These are phyloP conservation scores for Aschersonia sp. DNA, from an alignment of 2,329 filamentous ascomycete species.

Conservation along the genomic window DNA sequence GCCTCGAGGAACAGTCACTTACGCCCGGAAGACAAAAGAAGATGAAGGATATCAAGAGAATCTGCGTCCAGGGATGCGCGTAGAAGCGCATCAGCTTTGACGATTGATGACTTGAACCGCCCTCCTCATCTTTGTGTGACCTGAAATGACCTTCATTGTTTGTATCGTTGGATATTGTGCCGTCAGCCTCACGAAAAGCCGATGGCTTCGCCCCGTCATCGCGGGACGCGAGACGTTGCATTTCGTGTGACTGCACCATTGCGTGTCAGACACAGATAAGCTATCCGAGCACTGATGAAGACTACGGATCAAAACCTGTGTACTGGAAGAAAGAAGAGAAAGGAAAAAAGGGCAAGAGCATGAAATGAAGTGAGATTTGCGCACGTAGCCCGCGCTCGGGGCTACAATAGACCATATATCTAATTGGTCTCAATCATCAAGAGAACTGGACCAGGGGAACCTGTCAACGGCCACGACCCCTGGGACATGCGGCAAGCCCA, in stretches of 20 bases:
- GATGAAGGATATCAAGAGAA: conserved; percentile 31
- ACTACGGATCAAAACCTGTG: not conserved
- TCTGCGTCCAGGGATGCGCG: conserved; percentile 30
- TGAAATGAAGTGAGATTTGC: too few relatives aligned
- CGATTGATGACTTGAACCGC: conserved; percentile 1
- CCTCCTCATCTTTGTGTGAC: not conserved
- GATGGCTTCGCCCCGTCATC: not conserved
- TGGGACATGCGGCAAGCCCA: not conserved
- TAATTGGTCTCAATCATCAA: not conserved
- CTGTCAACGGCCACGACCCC: not conserved
- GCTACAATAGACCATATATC: conserved; percentile 1
- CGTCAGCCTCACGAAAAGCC: not conserved
- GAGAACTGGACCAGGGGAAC: not conserved
- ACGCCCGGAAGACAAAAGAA: conserved; percentile 32
- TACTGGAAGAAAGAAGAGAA: too few relatives aligned
- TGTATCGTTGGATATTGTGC: not conserved
- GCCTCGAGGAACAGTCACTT: conserved; percentile 8
- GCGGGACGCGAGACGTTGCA: conserved; percentile 8
- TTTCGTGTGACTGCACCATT: conserved; percentile 13
- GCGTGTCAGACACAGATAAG: not conserved
- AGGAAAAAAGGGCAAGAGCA: too few relatives aligned
- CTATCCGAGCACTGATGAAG: not conserved
- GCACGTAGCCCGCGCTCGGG: not conserved
- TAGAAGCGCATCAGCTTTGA: conserved; percentile 16
- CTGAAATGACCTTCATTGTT: not conserved